phyloP scores from a whole-genome alignment of 78 protist species.

The Speleostelium caveatum region DNA sequence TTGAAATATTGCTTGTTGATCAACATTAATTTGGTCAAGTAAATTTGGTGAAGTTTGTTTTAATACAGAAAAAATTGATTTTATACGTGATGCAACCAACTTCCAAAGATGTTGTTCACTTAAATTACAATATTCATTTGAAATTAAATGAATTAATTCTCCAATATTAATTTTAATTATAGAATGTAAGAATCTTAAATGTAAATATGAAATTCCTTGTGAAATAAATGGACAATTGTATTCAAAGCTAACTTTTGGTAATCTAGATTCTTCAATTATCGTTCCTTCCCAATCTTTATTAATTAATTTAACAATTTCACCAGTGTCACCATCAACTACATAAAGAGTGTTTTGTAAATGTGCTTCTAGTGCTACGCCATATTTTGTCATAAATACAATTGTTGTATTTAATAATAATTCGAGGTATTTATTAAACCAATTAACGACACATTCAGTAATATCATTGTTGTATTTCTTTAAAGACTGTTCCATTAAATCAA shows the following conservation, averaged over 20 bases:
- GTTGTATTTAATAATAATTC: not conserved
- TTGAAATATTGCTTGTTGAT: not conserved
- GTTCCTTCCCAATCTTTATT: slow-evolving; percentile 3
- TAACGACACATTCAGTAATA: not conserved
- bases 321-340: not conserved
- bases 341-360: slow-evolving; percentile 10
- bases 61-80: too few relatives aligned
- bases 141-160: not conserved
- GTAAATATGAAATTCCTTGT: not conserved
- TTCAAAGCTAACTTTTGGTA: not conserved
- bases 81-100: too few relatives aligned
- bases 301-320: not conserved
- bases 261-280: not conserved
- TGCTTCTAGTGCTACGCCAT: slow-evolving; percentile 13
- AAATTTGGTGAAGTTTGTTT: too few relatives aligned
- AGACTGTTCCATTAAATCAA: not conserved
- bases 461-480: not conserved
- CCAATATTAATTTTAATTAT: not conserved
- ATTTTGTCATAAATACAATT: not conserved
- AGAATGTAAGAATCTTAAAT: not conserved
- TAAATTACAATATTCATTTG: not conserved
- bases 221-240: not conserved
- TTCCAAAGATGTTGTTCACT: too few relatives aligned
- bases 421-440: not conserved
- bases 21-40: not conserved